phyloP scores from a whole-genome alignment of 1,284 basidiomycete genomes.

The Sphagnurus paluster region DNA sequence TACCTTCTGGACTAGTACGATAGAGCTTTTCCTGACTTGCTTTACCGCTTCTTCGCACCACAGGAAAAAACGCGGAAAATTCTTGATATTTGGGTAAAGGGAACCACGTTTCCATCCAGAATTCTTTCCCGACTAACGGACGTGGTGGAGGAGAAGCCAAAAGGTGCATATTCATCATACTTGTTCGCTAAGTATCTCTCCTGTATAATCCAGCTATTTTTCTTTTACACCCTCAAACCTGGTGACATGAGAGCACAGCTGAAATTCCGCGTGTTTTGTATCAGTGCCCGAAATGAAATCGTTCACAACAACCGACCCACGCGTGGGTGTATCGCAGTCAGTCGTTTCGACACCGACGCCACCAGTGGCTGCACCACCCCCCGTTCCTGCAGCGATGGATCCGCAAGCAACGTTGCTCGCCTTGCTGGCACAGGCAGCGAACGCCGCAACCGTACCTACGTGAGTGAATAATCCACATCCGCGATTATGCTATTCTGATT shows the following conservation, averaged over 20 bases:
- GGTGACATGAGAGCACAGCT: slow-evolving; percentile 61
- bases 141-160: slow-evolving; percentile 61
- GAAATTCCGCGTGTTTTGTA: slow-evolving; percentile 60
- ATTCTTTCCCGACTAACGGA: slow-evolving; percentile 68
- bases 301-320: slow-evolving; percentile 42
- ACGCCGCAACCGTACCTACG: slow-evolving; percentile 31
- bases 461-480: slow-evolving; percentile 24
- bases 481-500: slow-evolving; percentile 17
- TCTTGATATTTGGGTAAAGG: slow-evolving; percentile 92
- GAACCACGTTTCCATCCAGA: slow-evolving; percentile 77
- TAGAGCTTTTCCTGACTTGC: slow-evolving; percentile 39
- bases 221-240: slow-evolving; percentile 41
- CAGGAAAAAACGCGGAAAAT: slow-evolving; percentile 96
- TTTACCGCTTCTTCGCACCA: slow-evolving; percentile 30
- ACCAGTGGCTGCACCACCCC: slow-evolving; percentile 25
- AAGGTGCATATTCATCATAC: slow-evolving; percentile 79
- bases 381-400: slow-evolving; percentile 33
- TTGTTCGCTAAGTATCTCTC: slow-evolving; percentile 79
- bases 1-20: slow-evolving; percentile 25
- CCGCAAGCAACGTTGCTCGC: slow-evolving; percentile 66
- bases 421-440: slow-evolving; percentile 62
- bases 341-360: slow-evolving; percentile 27
- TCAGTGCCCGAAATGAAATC: slow-evolving; percentile 59
- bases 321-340: slow-evolving; percentile 32
- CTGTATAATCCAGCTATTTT: slow-evolving; percentile 61